Conservation (phyloP, 2,329 filamentous ascomycete genomes). For the Alternaria rosae region DNA sequence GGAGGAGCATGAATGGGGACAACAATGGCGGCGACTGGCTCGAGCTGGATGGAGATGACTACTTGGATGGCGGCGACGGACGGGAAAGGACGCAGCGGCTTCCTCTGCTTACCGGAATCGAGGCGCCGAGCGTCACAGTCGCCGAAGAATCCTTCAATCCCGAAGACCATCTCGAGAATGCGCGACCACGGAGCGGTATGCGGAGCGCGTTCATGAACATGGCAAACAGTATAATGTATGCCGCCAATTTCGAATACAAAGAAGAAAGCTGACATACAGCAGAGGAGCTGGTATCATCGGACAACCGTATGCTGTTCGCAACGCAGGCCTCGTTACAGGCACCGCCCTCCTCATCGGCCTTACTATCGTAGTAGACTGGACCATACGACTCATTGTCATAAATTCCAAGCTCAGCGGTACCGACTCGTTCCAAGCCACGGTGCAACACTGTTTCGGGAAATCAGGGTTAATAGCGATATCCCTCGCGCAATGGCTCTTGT, state of each 20-base stretch:
- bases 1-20: conserved; percentile 47
- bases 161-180: conserved; percentile 66
- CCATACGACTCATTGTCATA: conserved; percentile 93
- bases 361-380: conserved; percentile 93
- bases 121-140: conserved; percentile 79
- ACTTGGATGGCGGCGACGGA: conserved; percentile 53
- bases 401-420: conserved; percentile 97
- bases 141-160: conserved; percentile 65
- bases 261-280: conserved; percentile 21
- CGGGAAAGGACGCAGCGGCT: conserved; percentile 60
- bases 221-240: conserved; percentile 93
- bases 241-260: background rate
- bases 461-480: conserved; percentile 88
- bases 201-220: conserved; percentile 98
- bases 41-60: conserved; percentile 68
- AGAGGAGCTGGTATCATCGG: conserved; percentile 72
- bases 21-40: conserved; percentile 52
- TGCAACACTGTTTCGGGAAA: conserved; percentile 92
- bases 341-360: conserved; percentile 78
- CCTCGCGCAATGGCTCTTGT: conserved; percentile 94
- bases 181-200: conserved; percentile 83
- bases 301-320: conserved; percentile 94
- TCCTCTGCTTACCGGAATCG: conserved; percentile 81
- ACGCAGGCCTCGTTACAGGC: conserved; percentile 86
- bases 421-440: conserved; percentile 93